Percentiles rank a stretch among this genome's conserved stretches.
Conservation (phyloP, 495 filamentous ascomycete genomes). For the Mycothermus thermophilus region DNA sequence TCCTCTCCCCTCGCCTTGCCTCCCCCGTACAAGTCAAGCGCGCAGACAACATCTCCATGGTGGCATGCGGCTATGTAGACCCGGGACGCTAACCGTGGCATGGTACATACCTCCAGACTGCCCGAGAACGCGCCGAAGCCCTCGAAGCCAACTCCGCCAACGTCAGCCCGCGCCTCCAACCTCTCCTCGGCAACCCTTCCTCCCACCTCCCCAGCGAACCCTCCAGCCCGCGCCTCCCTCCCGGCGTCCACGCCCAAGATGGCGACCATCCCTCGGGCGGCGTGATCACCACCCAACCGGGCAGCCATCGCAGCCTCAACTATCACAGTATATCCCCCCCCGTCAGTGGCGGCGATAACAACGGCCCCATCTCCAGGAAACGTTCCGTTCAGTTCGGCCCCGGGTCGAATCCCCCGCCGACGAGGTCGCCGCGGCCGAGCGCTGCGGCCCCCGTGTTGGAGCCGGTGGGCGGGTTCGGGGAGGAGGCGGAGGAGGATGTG, state of each 20-base stretch:
- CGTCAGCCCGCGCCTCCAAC: constrained; percentile 15
- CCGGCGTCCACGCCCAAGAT: constrained; percentile 6
- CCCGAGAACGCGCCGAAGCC: constrained; percentile 21
- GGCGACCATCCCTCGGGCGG: constrained; percentile 15
- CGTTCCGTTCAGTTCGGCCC: constrained; percentile 3
- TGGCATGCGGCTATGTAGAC: too few relatives aligned
- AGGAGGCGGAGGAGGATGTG: constrained; percentile 10
- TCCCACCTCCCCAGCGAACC: constrained; percentile 5
- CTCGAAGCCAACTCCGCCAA: constrained; percentile 6
- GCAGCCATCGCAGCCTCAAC: constrained; percentile 12
- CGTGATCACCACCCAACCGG: constrained; percentile 19
- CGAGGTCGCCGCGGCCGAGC: too few relatives aligned
- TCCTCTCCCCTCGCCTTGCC: not conserved
- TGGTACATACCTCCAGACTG: too few relatives aligned
- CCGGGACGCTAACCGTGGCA: too few relatives aligned
- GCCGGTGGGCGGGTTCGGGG: not conserved
- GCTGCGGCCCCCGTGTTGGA: constrained; percentile 2
- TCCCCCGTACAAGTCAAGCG: too few relatives aligned
- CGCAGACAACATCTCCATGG: too few relatives aligned
- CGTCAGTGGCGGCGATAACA: constrained; percentile 13
- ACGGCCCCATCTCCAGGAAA: constrained; percentile 4
- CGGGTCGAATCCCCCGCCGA: too few relatives aligned
- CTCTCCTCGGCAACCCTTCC: constrained; percentile 7
- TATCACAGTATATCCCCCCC: constrained; percentile 29
- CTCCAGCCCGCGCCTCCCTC: constrained; percentile 4